Evolutionary conservation across 768 basidiomycete genomes (phyloP), one percentile per base, ranked within the genome.

Genomic region (Xerocomus brunneocitrinus): DNA sequence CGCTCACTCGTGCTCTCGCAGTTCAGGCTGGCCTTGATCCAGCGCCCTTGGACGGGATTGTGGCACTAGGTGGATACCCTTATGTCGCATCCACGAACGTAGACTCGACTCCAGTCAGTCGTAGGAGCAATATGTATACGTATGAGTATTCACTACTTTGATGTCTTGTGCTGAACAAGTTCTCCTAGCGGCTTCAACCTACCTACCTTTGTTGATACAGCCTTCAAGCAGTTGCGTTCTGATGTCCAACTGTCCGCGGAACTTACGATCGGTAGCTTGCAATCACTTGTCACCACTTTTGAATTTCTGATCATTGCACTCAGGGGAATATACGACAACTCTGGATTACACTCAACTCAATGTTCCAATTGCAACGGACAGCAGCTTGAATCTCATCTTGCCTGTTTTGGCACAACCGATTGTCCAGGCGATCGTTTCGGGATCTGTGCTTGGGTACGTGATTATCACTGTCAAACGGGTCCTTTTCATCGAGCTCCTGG

Each of bases 351-450:
- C 74, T 6, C 87, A 90, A 61, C 59, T 61, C 27, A 66, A 64
- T 40, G 76, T 90, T 16, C 76, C 80, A 1, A 84, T 80, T 16
- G 62, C 68, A 25, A 89, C 87, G 0, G 87, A 88, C 62, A 63
- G 75, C 16, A 81, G 74, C 41, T 71, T 89, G 51, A 73, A 85
- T 56, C 66, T 85, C 34, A 80, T 89, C 49, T 73, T 90, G 6
- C 87, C 86, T 6, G 62, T 85, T 39, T 77, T 90, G 53, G 87
- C 87, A 0, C 74, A 80, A 49, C 87, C 87, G 4, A 87, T 90
- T 51, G 87, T 89, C 5, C 85, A 89, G 65, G 81, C 79, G 56
- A 77, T 89, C 52, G 84, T 89, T 39, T 73, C 76, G 5, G 80
- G 74, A 16, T 79, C 84, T 16, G 65, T 73, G 8, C 66, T 89